Percentiles rank a stretch among this genome's conserved stretches.
These are phyloP conservation scores for Malus fusca DNA, from an alignment of 306 rosid genomes.

Conservation along the genomic window DNA sequence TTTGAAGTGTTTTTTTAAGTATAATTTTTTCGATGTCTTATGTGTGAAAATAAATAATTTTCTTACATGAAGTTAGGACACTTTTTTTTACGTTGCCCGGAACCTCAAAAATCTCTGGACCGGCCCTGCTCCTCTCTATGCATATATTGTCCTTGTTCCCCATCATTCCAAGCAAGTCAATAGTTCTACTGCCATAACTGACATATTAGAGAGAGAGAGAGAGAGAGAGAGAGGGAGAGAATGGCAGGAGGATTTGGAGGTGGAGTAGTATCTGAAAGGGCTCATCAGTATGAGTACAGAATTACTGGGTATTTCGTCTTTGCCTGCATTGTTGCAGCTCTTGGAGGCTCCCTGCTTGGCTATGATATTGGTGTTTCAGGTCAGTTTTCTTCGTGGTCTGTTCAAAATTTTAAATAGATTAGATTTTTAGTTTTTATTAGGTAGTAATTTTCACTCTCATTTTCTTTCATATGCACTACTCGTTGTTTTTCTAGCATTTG, in stretches of 20 bases:
- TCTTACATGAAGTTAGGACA: too few relatives aligned
- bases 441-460: background rate
- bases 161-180: background rate
- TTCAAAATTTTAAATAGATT: background rate
- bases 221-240: background rate
- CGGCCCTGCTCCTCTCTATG: background rate
- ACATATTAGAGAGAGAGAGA: background rate
- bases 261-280: conserved; percentile 36
- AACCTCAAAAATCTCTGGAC: too few relatives aligned
- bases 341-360: conserved; percentile 86
- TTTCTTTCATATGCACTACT: background rate
- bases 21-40: too few relatives aligned
- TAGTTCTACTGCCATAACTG: background rate
- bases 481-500: too few relatives aligned
- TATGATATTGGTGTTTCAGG: conserved; percentile 97
- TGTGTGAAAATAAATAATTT: too few relatives aligned
- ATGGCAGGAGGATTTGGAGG: conserved; percentile 60
- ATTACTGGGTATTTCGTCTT: conserved; percentile 57
- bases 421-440: background rate
- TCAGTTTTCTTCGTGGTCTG: conserved; percentile 4
- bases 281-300: conserved; percentile 62
- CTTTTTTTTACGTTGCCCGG: too few relatives aligned
- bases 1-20: too few relatives aligned
- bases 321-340: conserved; percentile 70
- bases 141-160: background rate